Evolutionary conservation across 768 basidiomycete species (phyloP).

Genomic region (Ephemerocybe angulata): DNA sequence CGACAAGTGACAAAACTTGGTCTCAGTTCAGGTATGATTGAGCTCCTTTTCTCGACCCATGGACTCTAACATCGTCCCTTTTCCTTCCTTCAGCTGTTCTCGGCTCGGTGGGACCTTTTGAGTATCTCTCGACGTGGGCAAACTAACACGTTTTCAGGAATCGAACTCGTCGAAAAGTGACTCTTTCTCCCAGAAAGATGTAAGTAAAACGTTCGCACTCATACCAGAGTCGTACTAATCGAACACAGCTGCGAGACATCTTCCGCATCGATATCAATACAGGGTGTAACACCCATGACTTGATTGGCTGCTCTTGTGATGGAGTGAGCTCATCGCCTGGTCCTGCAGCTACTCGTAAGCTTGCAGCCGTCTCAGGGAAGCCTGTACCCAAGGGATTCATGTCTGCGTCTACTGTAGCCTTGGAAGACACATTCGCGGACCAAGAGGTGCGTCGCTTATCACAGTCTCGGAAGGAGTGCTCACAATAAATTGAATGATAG

Average conservation of each 20-base stretch:
- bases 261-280: conserved; percentile 83
- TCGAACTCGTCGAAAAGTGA: conserved; percentile 60
- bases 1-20: conserved; percentile 93
- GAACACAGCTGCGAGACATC: conserved; percentile 77
- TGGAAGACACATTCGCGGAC: conserved; percentile 21
- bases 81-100: conserved; percentile 52
- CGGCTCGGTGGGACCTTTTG: conserved; percentile 49
- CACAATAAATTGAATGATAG: conserved; percentile 31
- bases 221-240: background rate
- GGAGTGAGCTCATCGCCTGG: conserved; percentile 3
- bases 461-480: background rate
- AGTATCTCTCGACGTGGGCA: background rate
- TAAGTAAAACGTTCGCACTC: conserved; percentile 33
- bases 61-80: background rate
- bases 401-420: conserved; percentile 15
- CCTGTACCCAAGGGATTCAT: conserved; percentile 2
- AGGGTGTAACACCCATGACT: conserved; percentile 87
- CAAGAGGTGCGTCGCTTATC: conserved; percentile 14
- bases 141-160: conserved; percentile 23
- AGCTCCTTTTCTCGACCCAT: background rate
- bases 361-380: background rate
- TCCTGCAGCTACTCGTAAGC: background rate
- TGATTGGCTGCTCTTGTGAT: conserved; percentile 77
- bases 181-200: conserved; percentile 85
- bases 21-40: conserved; percentile 76